Percentiles rank a stretch among this genome's conserved stretches.
phyloP scores from a whole-genome alignment of 202 grass and related monocot genomes.

The Cymbopogon flexuosus region DNA sequence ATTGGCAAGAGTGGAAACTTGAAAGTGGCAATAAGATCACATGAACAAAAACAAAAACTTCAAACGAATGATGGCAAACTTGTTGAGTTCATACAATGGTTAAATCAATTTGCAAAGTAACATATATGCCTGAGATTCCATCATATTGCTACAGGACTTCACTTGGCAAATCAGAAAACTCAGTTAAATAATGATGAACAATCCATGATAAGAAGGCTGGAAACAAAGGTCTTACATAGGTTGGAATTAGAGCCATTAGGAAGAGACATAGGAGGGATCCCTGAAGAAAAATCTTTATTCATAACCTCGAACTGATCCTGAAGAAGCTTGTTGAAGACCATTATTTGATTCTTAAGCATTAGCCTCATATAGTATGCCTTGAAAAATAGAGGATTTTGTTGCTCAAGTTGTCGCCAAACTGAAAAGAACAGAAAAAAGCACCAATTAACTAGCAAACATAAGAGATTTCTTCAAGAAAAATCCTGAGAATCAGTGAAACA shows the following conservation, averaged over 20 bases:
- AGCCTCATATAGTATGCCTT: slow-evolving; percentile 92
- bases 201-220: slow-evolving; percentile 10
- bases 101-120: slow-evolving; percentile 10
- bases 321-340: slow-evolving; percentile 77
- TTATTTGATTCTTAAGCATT: slow-evolving; percentile 89
- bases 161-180: not conserved
- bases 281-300: slow-evolving; percentile 60
- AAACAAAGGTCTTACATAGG: slow-evolving; percentile 46
- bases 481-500: slow-evolving; percentile 6
- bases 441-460: not conserved
- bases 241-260: slow-evolving; percentile 67
- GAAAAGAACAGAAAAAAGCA: slow-evolving; percentile 25
- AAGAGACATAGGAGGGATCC: slow-evolving; percentile 40
- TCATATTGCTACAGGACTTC: not conserved
- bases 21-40: not conserved
- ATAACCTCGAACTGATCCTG: slow-evolving; percentile 68
- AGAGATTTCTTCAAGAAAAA: not conserved
- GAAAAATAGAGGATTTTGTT: slow-evolving; percentile 84
- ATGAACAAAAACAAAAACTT: not conserved
- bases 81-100: not conserved
- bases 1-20: not conserved
- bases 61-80: not conserved
- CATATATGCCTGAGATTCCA: not conserved
- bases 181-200: not conserved
- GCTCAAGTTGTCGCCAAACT: slow-evolving; percentile 98